Base-by-base conservation (phyloP, 495 filamentous ascomycete genomes). In the Trichocladium uniseriatum region DNA sequence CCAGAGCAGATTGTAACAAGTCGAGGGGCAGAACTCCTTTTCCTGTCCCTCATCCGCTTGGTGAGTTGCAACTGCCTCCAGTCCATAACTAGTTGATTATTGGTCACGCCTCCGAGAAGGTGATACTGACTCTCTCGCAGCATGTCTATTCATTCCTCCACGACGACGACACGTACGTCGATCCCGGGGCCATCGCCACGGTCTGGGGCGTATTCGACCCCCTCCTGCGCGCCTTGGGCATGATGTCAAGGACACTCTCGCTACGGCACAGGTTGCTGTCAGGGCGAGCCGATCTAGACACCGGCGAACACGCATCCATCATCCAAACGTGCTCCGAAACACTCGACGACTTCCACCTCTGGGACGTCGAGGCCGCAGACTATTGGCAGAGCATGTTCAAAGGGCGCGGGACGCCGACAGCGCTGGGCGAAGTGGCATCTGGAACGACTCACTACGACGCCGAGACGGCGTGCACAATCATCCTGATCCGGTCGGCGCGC, bases 391-490 rank as follows among this genome's bases (percentile, higher is more conserved):
- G n/a, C 18, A 57, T 43, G 21, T 60, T 60, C 24, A 27, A 48
- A 3, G 48, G 38, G 28, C 51, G 51, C 38, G 48, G 24, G 38
- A 36, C 49, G 18, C 58, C 58, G n/a, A 49, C 58, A 15, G 45
- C 54, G 24, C 40, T 60, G 22, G 58, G 58, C 10, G 38, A 54
- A 20, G 38, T 57, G 1, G 48, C 54, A 2, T 36, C 48, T 0
- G 36, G 35, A 1, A 24, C 34, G 18, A 46, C 43, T 1, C 56
- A 51, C 22, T 60, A 48, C 37, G 58, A 60, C 34, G 28, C 47
- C 15, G 49, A 54, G 43, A 60, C 58, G 21, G 54, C 58, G 11
- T 60, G 58, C 39, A 57, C 53, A 14, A 52, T 57, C 38, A 60
- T 60, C 22, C 28, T 60, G 16, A 38, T 57, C 16, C 54, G 54